A percentile compares a stretch with the other conserved stretches of the same genome.
phyloP scores from a whole-genome alignment of 2,329 filamentous ascomycete genomes.

The Exserohilum rostratum region DNA sequence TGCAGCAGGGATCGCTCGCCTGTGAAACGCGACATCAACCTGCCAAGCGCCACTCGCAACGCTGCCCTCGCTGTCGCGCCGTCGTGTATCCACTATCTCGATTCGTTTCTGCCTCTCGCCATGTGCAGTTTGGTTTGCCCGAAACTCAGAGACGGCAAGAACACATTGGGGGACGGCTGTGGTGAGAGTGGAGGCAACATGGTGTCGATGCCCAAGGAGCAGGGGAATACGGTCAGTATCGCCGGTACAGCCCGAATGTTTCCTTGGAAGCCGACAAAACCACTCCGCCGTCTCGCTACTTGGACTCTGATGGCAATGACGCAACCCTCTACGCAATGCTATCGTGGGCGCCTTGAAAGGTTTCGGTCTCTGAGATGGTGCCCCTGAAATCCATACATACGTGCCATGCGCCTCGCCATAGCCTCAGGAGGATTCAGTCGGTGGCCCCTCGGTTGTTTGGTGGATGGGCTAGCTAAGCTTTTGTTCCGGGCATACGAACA shows the following conservation, averaged over 20 bases:
- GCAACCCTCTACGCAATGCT: too few species aligned
- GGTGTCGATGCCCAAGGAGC: not conserved
- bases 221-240: not conserved
- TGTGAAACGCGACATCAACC: constrained; percentile 13
- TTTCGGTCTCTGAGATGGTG: too few species aligned
- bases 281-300: not conserved
- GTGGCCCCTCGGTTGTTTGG: not conserved
- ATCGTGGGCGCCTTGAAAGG: too few species aligned
- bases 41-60: constrained; percentile 9
- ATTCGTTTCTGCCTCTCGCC: not conserved
- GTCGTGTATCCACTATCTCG: not conserved
- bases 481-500: not conserved
- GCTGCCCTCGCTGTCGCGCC: too few species aligned
- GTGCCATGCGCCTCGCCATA: too few species aligned
- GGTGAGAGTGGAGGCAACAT: not conserved
- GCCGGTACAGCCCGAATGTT: not conserved
- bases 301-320: too few species aligned
- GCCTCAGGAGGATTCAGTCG: too few species aligned
- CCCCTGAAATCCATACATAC: too few species aligned
- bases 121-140: not conserved
- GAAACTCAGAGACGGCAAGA: not conserved
- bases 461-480: not conserved
- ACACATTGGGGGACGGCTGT: not conserved
- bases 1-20: constrained; percentile 7
- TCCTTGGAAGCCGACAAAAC: not conserved